Evolutionary conservation across 805 yeast species (phyloP).

Genomic region (Wickerhamomyces alni): DNA sequence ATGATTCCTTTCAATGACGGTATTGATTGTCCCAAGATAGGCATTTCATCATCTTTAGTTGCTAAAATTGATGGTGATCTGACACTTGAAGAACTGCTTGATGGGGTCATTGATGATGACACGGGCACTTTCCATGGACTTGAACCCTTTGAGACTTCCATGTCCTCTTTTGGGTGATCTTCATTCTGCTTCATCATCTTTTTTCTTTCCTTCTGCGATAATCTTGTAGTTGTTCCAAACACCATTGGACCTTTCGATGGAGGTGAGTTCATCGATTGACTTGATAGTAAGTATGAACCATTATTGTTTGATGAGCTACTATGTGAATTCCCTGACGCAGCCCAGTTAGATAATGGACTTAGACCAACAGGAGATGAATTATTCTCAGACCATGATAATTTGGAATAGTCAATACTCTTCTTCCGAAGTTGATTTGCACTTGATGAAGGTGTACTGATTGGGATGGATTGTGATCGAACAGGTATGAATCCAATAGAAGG

Average conservation of each 20-base stretch:
- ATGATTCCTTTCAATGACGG: constrained; percentile 39
- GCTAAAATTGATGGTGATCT: constrained; percentile 13
- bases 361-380: constrained; percentile 3
- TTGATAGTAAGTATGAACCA: constrained; percentile 2
- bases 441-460: background rate
- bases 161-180: constrained; percentile 3
- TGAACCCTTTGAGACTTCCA: constrained; percentile 1
- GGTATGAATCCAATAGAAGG: background rate
- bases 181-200: constrained; percentile 28
- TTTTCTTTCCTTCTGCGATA: constrained; percentile 57
- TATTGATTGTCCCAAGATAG: background rate
- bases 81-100: constrained; percentile 3
- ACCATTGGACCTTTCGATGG: constrained; percentile 7
- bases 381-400: constrained; percentile 8
- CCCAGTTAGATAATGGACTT: constrained; percentile 10
- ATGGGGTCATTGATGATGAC: background rate
- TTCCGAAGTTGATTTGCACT: background rate
- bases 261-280: constrained; percentile 4
- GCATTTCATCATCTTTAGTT: constrained; percentile 16
- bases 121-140: constrained; percentile 19
- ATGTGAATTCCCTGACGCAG: background rate
- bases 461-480: constrained; percentile 2
- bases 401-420: background rate
- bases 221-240: constrained; percentile 7
- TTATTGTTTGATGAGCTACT: constrained; percentile 1